Base-by-base conservation (phyloP, 169 alveolate genomes). In the Babesia ovata region DNA sequence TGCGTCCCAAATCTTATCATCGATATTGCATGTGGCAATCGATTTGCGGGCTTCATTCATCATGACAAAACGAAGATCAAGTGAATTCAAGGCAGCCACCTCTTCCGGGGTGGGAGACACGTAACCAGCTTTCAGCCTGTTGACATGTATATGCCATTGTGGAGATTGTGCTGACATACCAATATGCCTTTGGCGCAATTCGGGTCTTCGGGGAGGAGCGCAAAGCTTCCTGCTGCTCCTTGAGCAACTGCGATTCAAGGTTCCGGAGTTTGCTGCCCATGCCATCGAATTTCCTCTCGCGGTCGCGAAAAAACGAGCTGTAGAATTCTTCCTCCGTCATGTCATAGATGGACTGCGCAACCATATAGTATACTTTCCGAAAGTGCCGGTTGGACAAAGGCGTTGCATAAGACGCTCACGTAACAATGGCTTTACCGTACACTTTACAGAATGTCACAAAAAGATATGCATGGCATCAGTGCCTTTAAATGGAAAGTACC, bases 291-390 rank as follows among this genome's bases (percentile, higher is more conserved):
- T 39, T 14, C n/a, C 87, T 50, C 39, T 81, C 88, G 14, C 85
- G 66, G 63, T 81, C 88, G 13, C 73, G 73, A 50, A 83, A 83
- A 39, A 67, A 83, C 4, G 75, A 62, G 42, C 70, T 44, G 42
- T 65, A 83, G 50, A 50, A 83, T 22, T 83, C 90, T n/a, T 83
- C 78, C 29, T 69, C 76, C n/a, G 79, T 52, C 72, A 71, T 83
- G 53, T 75, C 84, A 33, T 83, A 83, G 24, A 74, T 53, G 24
- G 69, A 53, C 86, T 83, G 81, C 14, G 28, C 24, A 61, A 61
- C 17, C 1, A 33, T 61, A 21, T 2, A 72, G 39, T 6, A 33
- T 33, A 33, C 39, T 33, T 33, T 33, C 39, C 39, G 39, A 33
- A 33, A 4, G 39, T 6, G 39, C 39, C 39, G 39, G 2, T 33